A percentile compares a stretch with the other conserved stretches of the same genome.
These are phyloP conservation scores for Cystobasidium pallidum DNA, from an alignment of 1,284 basidiomycete genomes.

Conservation along the genomic window DNA sequence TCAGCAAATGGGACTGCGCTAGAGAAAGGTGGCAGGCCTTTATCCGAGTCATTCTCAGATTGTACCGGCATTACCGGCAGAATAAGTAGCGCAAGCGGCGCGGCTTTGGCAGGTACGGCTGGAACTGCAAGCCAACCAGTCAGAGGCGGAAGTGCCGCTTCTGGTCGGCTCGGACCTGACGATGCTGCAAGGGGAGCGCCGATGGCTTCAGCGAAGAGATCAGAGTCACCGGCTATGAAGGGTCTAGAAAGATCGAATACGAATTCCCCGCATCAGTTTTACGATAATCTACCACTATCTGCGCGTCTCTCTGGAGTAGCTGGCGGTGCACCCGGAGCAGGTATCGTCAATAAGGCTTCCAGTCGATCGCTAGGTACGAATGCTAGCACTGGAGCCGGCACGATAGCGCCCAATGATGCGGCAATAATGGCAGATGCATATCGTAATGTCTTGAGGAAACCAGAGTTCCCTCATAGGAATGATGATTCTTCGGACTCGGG, in stretches of 20 bases:
- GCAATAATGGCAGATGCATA: slow-evolving; percentile 86
- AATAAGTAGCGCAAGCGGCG: slow-evolving; percentile 15
- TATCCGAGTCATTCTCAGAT: slow-evolving; percentile 18
- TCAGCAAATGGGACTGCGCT: slow-evolving; percentile 14
- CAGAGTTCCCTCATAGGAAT: slow-evolving; percentile 63
- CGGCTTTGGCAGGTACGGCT: background rate
- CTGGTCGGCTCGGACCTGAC: background rate
- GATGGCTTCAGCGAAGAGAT: slow-evolving; percentile 61
- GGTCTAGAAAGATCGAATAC: slow-evolving; percentile 20
- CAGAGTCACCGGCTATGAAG: slow-evolving; percentile 11
- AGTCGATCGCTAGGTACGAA: slow-evolving; percentile 15
- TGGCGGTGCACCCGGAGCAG: background rate
- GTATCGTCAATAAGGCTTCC: slow-evolving; percentile 24
- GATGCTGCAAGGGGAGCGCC: slow-evolving; percentile 54
- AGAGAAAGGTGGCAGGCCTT: background rate
- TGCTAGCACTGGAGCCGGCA: slow-evolving; percentile 23
- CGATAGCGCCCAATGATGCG: slow-evolving; percentile 67
- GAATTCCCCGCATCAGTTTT: slow-evolving; percentile 4
- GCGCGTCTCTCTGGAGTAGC: background rate
- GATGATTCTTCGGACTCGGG: slow-evolving; percentile 6
- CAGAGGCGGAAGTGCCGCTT: background rate
- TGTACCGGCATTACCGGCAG: slow-evolving; percentile 10
- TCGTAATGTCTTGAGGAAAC: slow-evolving; percentile 76
- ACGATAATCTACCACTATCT: background rate
- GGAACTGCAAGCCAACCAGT: background rate